phyloP scores from a whole-genome alignment of 495 filamentous ascomycete species.

The Lepidopterella palustris region DNA sequence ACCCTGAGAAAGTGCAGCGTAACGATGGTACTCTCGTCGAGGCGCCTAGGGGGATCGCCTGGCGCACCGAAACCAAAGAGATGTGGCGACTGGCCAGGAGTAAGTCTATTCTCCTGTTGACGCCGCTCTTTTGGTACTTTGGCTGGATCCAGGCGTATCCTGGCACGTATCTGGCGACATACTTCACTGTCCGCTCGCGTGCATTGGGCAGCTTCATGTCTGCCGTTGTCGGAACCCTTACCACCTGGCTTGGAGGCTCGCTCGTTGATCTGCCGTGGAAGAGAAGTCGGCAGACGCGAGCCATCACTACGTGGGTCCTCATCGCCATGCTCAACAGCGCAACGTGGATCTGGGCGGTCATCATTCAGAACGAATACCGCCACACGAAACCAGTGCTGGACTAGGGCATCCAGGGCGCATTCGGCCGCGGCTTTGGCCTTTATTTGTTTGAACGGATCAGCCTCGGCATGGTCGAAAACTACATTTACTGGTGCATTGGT shows the following conservation, averaged over 20 bases:
- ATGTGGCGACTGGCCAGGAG: slow-evolving; percentile 17
- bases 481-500: slow-evolving; percentile 44
- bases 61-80: slow-evolving; percentile 7
- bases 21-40: slow-evolving; percentile 13
- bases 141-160: slow-evolving; percentile 21
- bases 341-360: slow-evolving; percentile 21
- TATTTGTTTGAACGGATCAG: slow-evolving; percentile 40
- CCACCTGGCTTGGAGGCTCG: slow-evolving; percentile 14
- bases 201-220: slow-evolving; percentile 18
- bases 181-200: slow-evolving; percentile 21
- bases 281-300: slow-evolving; percentile 12
- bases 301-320: slow-evolving; percentile 13
- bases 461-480: slow-evolving; percentile 41
- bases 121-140: slow-evolving; percentile 22
- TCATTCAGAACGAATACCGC: slow-evolving; percentile 20
- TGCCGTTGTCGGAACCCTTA: slow-evolving; percentile 12
- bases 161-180: slow-evolving; percentile 19
- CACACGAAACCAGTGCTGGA: slow-evolving; percentile 15
- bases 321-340: slow-evolving; percentile 15
- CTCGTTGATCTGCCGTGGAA: slow-evolving; percentile 15
- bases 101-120: slow-evolving; percentile 19
- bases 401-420: slow-evolving; percentile 30
- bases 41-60: slow-evolving; percentile 9
- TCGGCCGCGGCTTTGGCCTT: slow-evolving; percentile 41
- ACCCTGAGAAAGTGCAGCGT: slow-evolving; percentile 19